Base-by-base conservation (phyloP, 352 stramenopile species). In the Globisporangium echinulatum region DNA sequence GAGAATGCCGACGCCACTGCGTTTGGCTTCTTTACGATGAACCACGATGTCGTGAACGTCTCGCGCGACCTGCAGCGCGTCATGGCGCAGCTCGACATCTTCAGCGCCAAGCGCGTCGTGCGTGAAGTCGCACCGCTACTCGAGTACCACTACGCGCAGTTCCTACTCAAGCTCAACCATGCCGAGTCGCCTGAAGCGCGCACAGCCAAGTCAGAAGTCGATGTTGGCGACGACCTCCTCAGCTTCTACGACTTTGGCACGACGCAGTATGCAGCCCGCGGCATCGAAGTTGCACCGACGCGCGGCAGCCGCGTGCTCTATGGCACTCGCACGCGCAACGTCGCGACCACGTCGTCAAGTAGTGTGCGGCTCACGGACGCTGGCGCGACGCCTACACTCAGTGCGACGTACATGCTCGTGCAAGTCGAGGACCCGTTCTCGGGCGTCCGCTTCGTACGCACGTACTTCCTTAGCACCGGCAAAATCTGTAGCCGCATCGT, bases 241-340 rank as follows among this genome's bases (percentile, higher is more conserved):
- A 90, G 77, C 44, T 87, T 90, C 48, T 92, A 88, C 50, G 83
- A 90, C 55, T 92, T 92, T 62, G 83, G 83, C 8, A 88, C 81
- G 47, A 88, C 85, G 60, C 81, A 90, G 39, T 74, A 81, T 59
- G 66, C 74, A 0, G 51, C 74, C 5, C 68, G 75, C 10, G 79
- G 76, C 0, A 54, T 92, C 3, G 17, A 54, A 25, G 54, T 58
- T 10, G 33, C 54, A 1, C 58, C 62, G 0, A 64, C 59, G 10
- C 72, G 81, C 55, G 83, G 83, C 8, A 76, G 73, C 44, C 75
- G 75, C 37, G 75, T 90, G 49, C 67, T 90, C 1, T 90, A 80
- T 63, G 83, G 83, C 7, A 69, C 58, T n/a, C 69, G 81, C 44
- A 86, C 83, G 0, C 59, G 64, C 4, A 56, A 59, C 1, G 50